Evolutionary conservation across 2,329 filamentous ascomycete species (phyloP).

Genomic region (Ophiostoma australiae): DNA sequence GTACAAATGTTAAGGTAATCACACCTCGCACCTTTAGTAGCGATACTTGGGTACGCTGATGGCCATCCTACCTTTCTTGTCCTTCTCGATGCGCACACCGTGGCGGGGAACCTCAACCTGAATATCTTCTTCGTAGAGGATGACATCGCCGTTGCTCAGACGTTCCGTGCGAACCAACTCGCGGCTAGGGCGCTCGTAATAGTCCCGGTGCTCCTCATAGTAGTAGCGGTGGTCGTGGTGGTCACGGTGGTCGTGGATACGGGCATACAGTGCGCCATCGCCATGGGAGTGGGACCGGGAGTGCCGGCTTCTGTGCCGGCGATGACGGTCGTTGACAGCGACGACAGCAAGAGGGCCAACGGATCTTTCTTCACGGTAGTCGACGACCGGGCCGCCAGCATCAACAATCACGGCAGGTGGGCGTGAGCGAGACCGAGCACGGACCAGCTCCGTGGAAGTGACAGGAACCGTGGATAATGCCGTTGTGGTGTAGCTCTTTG

Average conservation of each 20-base stretch:
- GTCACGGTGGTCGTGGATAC: constrained; percentile 65
- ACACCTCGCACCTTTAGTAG: constrained; percentile 44
- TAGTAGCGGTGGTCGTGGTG: constrained; percentile 48
- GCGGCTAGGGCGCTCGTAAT: constrained; percentile 55
- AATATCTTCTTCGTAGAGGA: constrained; percentile 58
- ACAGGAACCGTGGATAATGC: constrained; percentile 27
- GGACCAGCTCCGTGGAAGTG: constrained; percentile 12
- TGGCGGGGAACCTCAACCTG: constrained; percentile 52
- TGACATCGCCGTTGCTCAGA: constrained; percentile 55
- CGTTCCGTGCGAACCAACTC: constrained; percentile 55
- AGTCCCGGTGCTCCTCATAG: constrained; percentile 60
- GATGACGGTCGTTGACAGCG: constrained; percentile 25
- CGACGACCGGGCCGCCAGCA: constrained; percentile 31
- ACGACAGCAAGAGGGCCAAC: constrained; percentile 43
- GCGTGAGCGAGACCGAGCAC: constrained; percentile 29
- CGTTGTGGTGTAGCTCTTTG: constrained; percentile 32
- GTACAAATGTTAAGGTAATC: neutral
- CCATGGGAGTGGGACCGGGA: constrained; percentile 34
- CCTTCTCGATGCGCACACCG: constrained; percentile 71
- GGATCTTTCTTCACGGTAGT: constrained; percentile 33
- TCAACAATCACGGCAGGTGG: constrained; percentile 42
- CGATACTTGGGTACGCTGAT: constrained; percentile 71
- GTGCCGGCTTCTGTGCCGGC: constrained; percentile 28
- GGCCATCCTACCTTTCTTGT: constrained; percentile 94
- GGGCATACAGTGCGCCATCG: constrained; percentile 57